Base-by-base conservation (phyloP, 1,139 yeast species). In the Hemisphaericaspora subhashii region DNA sequence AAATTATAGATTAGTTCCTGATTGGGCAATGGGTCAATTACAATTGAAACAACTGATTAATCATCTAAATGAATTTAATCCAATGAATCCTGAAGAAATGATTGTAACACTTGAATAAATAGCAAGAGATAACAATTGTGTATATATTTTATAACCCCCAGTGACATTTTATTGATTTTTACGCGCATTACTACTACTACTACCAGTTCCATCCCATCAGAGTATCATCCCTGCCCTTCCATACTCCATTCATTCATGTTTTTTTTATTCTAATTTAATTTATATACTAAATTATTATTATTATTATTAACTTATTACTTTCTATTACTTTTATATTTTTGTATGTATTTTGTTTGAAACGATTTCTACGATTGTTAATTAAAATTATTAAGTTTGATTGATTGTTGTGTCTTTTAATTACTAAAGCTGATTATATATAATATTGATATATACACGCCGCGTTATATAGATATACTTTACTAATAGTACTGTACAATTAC, bases 1-100 rank as follows among this genome's bases (percentile, higher is more conserved):
- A 43, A 69, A 72, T 50, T 38, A 46, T 29, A 50, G 47, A 29
- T 59, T 74, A 51, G 60, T 72, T 18, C 79, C 79, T 14, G 52
- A 53, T 13, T 68, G 67, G 65, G 75, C 75, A 10, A 43, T 50
- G 35, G 44, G 47, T 32, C 57, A 58, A 40, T 63, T 68, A 48
- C 54, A 54, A 29, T 58, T 66, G 44, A 24, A 23, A 12, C 52
- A 52, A 27, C 52, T 54, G 36, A 47, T 59, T 20, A 43, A 45
- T 29, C 45, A 53, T 33, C 55, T 65, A 42, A 55, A 52, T 36
- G 58, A 58, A 20, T 68, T 68, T 51, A 62, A 58, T 36, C 73
- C 74, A 3, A 54, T 66, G 60, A 50, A 60, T 10, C 44, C 42
- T 35, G 68, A 66, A 35, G 67, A 66, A 45, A 51, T 68, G 59